Conservation (phyloP, 495 filamentous ascomycete species). For the Neurospora sp. region DNA sequence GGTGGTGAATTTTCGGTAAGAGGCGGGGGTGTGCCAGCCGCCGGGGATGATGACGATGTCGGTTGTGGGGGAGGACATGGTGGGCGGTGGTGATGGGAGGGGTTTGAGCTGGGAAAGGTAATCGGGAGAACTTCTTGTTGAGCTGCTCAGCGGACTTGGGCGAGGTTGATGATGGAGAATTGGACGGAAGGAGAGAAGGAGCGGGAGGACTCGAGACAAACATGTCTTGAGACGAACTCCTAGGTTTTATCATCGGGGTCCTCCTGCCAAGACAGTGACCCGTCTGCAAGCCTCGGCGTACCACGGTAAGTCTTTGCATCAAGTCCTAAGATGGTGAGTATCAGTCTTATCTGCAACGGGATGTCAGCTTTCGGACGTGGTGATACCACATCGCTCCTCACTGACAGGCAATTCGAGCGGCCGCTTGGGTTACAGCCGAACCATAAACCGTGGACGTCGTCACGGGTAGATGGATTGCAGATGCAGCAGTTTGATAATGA, state of each 20-base stretch:
- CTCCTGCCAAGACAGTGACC: not conserved
- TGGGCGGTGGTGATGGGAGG: not conserved
- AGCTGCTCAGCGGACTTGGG: not conserved
- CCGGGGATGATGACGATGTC: conserved; percentile 18
- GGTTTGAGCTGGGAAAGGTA: not conserved
- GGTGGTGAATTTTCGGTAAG: conserved; percentile 20
- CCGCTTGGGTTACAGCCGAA: not conserved
- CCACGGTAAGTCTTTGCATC: not conserved
- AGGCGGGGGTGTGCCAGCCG: conserved; percentile 21
- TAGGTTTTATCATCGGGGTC: not conserved
- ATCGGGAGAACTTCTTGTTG: not conserved
- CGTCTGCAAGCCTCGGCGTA: not conserved
- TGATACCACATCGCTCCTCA: not conserved
- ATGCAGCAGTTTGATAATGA: not conserved
- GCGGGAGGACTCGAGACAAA: not conserved
- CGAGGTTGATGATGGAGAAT: not conserved
- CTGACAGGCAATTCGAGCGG: not conserved
- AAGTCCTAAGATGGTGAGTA: not conserved
- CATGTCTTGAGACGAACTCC: not conserved
- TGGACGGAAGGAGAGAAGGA: not conserved
- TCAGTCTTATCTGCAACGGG: not conserved
- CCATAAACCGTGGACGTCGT: not conserved
- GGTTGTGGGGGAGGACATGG: not conserved
- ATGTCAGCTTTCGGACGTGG: not conserved
- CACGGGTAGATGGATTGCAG: not conserved